Conservation (phyloP, 805 yeast genomes). For the Peterozyma toletana region DNA sequence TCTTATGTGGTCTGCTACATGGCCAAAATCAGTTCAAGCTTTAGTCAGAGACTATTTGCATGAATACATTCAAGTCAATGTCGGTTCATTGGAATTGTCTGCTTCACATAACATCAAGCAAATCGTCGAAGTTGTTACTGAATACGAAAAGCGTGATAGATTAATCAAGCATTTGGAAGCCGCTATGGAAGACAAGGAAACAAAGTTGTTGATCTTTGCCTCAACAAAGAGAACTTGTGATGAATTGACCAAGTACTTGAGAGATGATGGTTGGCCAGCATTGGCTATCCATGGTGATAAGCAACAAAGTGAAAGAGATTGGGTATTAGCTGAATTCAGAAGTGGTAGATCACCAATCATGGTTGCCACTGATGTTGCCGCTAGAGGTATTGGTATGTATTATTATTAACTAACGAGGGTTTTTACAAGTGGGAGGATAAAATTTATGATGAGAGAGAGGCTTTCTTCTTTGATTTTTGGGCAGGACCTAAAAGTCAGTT, state of each 20-base stretch:
- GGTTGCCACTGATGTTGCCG: conserved; percentile 99
- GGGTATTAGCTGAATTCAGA: conserved; percentile 94
- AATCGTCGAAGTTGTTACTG: conserved; percentile 83
- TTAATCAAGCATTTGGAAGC: conserved; percentile 74
- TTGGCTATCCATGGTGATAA: conserved; percentile 98
- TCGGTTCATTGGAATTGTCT: conserved; percentile 92
- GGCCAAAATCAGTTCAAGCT: conserved; percentile 98
- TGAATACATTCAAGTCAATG: conserved; percentile 92
- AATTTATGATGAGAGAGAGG: no score
- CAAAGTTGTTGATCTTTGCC: conserved; percentile 83
- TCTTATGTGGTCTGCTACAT: conserved; percentile 99
- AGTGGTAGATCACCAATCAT: conserved; percentile 88
- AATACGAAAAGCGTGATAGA: conserved; percentile 92
- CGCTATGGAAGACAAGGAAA: conserved; percentile 63
- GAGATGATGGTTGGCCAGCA: conserved; percentile 98
- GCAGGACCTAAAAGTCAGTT: no score
- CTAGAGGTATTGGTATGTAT: conserved; percentile 98
- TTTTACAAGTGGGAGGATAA: no score
- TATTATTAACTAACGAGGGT: conserved; percentile 4
- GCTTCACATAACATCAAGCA: conserved; percentile 97
- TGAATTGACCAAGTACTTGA: conserved; percentile 82
- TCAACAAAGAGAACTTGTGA: conserved; percentile 99
- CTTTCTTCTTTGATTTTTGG: conserved; percentile 2
- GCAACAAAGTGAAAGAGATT: conserved; percentile 96
- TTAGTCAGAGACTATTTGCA: conserved; percentile 85